Percentiles rank a stretch among this genome's conserved stretches.
These are phyloP conservation scores for Cantharellus anzutake DNA, from an alignment of 768 basidiomycete species.

Conservation along the genomic window DNA sequence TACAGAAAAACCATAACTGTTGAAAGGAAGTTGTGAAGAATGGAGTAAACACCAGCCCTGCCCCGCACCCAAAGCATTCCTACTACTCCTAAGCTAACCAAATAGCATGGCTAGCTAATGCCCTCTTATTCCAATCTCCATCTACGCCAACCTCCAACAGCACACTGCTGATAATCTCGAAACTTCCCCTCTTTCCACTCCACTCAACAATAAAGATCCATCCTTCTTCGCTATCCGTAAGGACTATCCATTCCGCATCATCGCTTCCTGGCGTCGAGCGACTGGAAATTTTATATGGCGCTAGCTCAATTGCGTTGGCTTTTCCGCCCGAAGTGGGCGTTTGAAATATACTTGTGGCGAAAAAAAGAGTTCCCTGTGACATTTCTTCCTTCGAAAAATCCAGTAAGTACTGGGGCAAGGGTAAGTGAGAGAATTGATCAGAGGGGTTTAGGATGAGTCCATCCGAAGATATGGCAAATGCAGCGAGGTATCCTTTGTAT, in stretches of 20 bases:
- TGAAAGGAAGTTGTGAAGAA: no score
- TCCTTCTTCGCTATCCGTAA: not conserved
- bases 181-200: not conserved
- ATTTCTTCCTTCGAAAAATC: no score
- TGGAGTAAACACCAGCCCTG: no score
- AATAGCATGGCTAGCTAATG: not conserved
- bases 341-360: not conserved
- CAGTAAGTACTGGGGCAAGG: no score
- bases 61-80: no score
- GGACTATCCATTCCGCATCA: not conserved
- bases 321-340: not conserved
- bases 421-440: no score
- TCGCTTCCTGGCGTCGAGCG: not conserved
- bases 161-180: not conserved
- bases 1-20: no score
- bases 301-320: not conserved
- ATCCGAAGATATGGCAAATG: not conserved
- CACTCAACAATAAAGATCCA: not conserved
- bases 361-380: no score
- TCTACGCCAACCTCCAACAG: not conserved
- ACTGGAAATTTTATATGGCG: not conserved
- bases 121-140: no score
- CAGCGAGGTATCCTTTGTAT: not conserved
- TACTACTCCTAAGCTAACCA: conserved; percentile 1
- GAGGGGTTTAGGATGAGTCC: not conserved